Base-by-base conservation (phyloP, 2,329 filamentous ascomycete species). In the Aspergillus neotritici region DNA sequence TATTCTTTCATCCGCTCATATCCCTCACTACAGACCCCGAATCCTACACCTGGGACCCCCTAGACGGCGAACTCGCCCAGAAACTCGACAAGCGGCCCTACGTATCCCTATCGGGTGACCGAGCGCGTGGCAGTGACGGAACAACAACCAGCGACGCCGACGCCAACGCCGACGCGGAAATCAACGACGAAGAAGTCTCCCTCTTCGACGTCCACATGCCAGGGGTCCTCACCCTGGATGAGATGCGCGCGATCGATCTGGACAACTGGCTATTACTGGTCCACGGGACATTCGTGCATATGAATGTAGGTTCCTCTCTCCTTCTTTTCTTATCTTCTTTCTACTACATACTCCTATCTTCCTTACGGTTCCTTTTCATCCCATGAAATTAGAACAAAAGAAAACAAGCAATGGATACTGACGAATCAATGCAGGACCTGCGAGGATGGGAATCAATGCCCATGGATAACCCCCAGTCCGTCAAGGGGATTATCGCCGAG, bases 401-500 rank as follows among this genome's bases (percentile, higher is more conserved):
- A 15, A 6, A n/a, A 25, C 36, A 5, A 16, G n/a, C n/a, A 13
- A 3, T 21, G n/a, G n/a, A 32, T 36, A 40, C 33, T 41, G 9
- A 36, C 31, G 5, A 15, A 34, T 31, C 25, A 30, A 30, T 40
- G 4, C 43, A 72, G 66, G 70, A 74, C 42, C 59, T 74, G 8
- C 65, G 69, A 29, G 63, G 63, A n/a, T 75, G 72, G 71, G 70
- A 73, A 42, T 50, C 51, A 12, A 67, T 66, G 55, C 56, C 65
- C 21, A 62, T 73, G 17, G 60, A 61, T 21, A 61, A 69, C 30
- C 64, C 70, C 3, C 63, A 67, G 37, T 68, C 70, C 1, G 57
- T 74, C 40, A 74, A 73, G 49, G 69, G 70, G 1, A 72, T 73
- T 31, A 54, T 71, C 25, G 71, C 66, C 6, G 72, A 75, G 46